Evolutionary conservation across 495 filamentous ascomycete genomes (phyloP).

Genomic region (Penicillium turbatum): DNA sequence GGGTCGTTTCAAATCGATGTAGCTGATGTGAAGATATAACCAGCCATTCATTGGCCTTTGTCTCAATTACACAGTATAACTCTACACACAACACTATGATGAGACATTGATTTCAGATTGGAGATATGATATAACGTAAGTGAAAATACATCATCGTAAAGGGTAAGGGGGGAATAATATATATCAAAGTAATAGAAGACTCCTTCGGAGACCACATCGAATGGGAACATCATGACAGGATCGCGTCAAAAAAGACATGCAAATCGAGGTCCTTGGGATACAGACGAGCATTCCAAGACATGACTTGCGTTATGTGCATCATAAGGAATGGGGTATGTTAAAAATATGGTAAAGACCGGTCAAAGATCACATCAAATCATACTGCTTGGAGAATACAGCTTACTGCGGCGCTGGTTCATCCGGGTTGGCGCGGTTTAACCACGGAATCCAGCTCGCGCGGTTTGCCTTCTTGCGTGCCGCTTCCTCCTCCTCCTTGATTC

Average conservation of each 20-base stretch:
- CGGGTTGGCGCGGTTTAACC: constrained; percentile 44
- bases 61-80: too few relatives aligned
- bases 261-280: constrained; percentile 8
- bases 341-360: constrained; percentile 23
- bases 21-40: neutral
- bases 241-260: constrained; percentile 13
- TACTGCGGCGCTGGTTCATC: constrained; percentile 18
- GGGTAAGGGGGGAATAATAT: constrained; percentile 8
- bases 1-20: neutral
- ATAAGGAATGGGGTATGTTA: constrained; percentile 27
- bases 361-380: constrained; percentile 29
- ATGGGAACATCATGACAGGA: constrained; percentile 13
- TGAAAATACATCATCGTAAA: constrained; percentile 8
- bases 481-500: constrained; percentile 43
- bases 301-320: constrained; percentile 28
- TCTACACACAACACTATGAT: neutral
- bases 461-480: constrained; percentile 56
- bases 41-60: neutral
- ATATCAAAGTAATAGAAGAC: constrained; percentile 7
- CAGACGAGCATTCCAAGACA: constrained; percentile 18
- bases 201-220: constrained; percentile 1
- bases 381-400: constrained; percentile 7
- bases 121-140: neutral
- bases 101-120: neutral
- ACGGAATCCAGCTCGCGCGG: constrained; percentile 58